Base-by-base conservation (phyloP, 257 asterid genomes). In the Plectranthus barbatus region DNA sequence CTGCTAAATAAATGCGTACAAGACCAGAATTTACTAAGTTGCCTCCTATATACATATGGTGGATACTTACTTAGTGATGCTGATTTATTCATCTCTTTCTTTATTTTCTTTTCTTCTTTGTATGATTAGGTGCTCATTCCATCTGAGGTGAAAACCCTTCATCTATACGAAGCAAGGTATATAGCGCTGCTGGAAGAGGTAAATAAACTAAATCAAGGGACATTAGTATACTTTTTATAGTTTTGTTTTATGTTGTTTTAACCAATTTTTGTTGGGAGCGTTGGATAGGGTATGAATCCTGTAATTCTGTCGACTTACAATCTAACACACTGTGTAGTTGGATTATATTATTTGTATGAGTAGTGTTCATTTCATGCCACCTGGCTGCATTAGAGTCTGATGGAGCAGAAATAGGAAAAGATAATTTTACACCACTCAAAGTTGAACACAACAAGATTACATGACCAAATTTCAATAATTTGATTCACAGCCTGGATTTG, bases 101-200 rank as follows among this genome's bases (percentile, higher is more conserved):
- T 31, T 64, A 7, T 53, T 36, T 1, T 46, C 21, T 49, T 60
- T 15, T 26, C 6, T 49, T 42, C n/a, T 80, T 26, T 41, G 74
- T 81, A 83, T 57, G 50, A 72, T n/a, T 19, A 86, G 95, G 94
- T 81, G 56, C 80, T 89, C 44, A 77, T 86, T 74, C 97, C 97
- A 34, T 86, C 87, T 3, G 95, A 89, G 81, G 79, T 72, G 17
- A 89, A 84, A 75, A 81, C 77, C 42, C 84, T 89, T 50, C 94
- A 89, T 73, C 74, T 86, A 24, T 86, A 80, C 44, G 97, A 89
- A 80, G 94, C 97, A 68, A 84, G 95, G 83, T 89, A 82, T 69
- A 70, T 89, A 70, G 83, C 91, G 4, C 72, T 89, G 70, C 90
- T 86, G 58, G 94, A 89, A 77, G 89, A 89, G 95, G 95, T 84